phyloP scores from a whole-genome alignment of 108 stramenopile genomes.

The Cyclotella sp. region DNA sequence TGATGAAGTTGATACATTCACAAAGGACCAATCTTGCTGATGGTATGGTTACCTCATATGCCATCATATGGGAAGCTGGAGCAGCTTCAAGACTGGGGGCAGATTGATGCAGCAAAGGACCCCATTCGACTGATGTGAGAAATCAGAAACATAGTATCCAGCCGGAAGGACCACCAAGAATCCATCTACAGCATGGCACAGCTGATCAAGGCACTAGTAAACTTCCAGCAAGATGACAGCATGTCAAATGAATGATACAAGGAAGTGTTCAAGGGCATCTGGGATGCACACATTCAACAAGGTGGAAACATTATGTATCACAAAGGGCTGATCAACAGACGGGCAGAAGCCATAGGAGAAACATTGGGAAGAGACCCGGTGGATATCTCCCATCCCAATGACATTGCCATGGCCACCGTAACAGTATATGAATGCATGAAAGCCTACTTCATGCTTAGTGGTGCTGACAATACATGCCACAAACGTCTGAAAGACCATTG shows the following conservation, averaged over 20 bases:
- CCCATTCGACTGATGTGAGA: not conserved
- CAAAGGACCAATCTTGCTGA: not conserved
- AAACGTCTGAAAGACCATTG: not conserved
- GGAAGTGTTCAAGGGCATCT: not conserved
- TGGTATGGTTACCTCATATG: not conserved
- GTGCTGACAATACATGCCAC: not conserved
- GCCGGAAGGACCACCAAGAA: conserved; percentile 1
- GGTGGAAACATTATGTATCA: not conserved
- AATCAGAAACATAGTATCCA: not conserved
- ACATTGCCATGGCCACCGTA: not conserved
- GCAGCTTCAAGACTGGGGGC: not conserved
- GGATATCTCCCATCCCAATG: not conserved
- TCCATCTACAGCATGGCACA: conserved; percentile 1
- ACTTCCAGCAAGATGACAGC: not conserved
- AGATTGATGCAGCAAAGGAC: not conserved
- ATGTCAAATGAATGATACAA: not conserved
- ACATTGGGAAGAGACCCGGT: not conserved
- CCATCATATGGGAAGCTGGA: not conserved
- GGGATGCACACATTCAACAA: too few species aligned
- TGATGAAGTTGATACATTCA: not conserved
- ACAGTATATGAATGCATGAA: not conserved
- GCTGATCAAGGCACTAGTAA: not conserved
- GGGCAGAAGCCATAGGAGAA: not conserved
- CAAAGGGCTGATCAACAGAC: not conserved
- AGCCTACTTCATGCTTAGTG: not conserved